A percentile compares a stretch with the other conserved stretches of the same genome.
Conservation (phyloP, 805 yeast genomes). For the Sugiyamaella marilandica region DNA sequence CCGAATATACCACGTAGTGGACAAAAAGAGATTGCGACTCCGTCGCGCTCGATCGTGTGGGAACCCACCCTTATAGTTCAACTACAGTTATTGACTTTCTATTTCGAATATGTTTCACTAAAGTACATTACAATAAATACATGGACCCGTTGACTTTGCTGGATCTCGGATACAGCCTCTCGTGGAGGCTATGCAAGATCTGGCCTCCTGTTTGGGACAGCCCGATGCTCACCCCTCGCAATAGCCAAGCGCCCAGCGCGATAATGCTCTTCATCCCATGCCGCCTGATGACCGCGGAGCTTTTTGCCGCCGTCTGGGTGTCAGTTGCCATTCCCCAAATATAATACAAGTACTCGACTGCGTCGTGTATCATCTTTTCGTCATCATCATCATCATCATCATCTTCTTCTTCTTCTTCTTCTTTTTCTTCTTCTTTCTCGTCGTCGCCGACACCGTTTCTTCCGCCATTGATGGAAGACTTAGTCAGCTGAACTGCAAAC, state of each 20-base stretch:
- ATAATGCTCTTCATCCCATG: conserved; percentile 6
- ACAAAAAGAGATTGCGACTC: no score
- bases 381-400: conserved; percentile 10
- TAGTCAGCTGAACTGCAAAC: not conserved
- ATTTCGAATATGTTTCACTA: not conserved
- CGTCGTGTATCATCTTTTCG: conserved; percentile 25
- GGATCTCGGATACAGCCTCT: conserved; percentile 7
- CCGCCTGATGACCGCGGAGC: not conserved
- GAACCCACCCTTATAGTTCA: no score
- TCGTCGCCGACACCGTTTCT: not conserved
- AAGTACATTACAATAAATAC: conserved; percentile 1
- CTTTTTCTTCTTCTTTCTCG: no score
- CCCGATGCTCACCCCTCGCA: conserved; percentile 15
- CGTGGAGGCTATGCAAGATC: conserved; percentile 12
- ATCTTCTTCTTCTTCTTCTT: not conserved
- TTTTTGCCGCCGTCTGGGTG: not conserved
- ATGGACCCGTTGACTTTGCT: not conserved
- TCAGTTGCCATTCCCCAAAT: conserved; percentile 16
- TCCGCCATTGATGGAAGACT: not conserved
- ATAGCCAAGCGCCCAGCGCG: conserved; percentile 18
- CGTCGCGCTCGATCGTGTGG: no score
- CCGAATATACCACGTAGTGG: no score
- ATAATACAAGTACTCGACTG: conserved; percentile 20
- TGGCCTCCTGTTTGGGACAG: conserved; percentile 19
- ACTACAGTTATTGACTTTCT: no score